Conservation (phyloP, 139 green algal genomes). For the Picochlorum costavermella region DNA sequence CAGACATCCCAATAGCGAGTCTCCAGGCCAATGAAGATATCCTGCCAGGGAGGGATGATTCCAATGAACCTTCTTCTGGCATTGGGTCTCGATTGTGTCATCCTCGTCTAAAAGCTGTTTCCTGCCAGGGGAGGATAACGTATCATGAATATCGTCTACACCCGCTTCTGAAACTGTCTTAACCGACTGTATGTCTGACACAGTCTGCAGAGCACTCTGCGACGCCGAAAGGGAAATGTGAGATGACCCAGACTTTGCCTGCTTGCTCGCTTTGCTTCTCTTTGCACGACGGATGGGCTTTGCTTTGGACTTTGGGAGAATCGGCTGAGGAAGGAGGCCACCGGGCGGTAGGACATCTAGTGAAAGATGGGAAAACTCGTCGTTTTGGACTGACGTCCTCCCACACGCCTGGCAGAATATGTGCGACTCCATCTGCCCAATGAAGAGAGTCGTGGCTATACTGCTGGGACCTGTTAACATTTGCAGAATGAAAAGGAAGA, state of each 20-base stretch:
- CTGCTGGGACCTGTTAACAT: conserved; percentile 14
- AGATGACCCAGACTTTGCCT: background rate
- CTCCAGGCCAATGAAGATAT: conserved; percentile 26
- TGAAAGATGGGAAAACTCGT: conserved; percentile 76
- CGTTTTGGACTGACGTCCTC: conserved; percentile 60
- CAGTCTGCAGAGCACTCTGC: too few relatives aligned
- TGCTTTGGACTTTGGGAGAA: conserved; percentile 8
- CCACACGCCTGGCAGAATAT: conserved; percentile 73
- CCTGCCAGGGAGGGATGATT: conserved; percentile 15
- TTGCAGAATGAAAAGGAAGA: conserved; percentile 69
- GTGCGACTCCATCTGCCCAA: conserved; percentile 69
- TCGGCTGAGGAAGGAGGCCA: conserved; percentile 6
- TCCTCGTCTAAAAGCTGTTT: background rate
- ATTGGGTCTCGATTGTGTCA: background rate
- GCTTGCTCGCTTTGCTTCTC: background rate
- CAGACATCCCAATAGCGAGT: conserved; percentile 61
- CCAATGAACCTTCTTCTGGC: background rate
- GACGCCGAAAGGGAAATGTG: background rate
- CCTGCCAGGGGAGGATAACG: background rate
- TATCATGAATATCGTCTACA: background rate
- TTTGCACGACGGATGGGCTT: background rate
- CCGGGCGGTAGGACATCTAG: conserved; percentile 52
- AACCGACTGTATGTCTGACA: too few relatives aligned
- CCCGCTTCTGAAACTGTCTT: background rate
- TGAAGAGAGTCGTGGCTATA: conserved; percentile 51